Evolutionary conservation across 345 rosid genomes (phyloP), one percentile per base, ranked within the genome.

Genomic region (Syzygium jambos): DNA sequence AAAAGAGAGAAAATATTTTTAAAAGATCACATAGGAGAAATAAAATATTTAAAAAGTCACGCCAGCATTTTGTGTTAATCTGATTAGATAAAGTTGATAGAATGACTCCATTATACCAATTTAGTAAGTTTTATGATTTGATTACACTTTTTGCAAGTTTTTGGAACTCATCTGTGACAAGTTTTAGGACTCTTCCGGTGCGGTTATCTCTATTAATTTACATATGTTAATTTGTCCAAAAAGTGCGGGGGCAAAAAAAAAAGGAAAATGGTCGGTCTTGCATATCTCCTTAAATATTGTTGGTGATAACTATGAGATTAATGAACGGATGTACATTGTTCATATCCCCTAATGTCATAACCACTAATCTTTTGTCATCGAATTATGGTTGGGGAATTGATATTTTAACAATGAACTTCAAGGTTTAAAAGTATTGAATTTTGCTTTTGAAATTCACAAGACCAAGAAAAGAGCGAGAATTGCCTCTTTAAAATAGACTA

Each of bases 21-120:
- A n/a, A n/a, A n/a, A n/a, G n/a, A n/a, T 43, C 7, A 43, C 46
- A 1, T 1, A 5, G 46, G 46, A 43, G 46, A 43, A 43, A 43
- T 1, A 43, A 43, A 43, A 43, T 43, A 43, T 43, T 52, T 52
- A 14, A 14, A 52, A 14, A 52, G 1, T 11, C 11, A 5, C 7
- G 46, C 4, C 0, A 0, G 0, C 3, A n/a, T 61, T n/a, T 1
- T 14, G 0, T 0, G 0, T 61, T n/a, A n/a, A 2, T 61, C 73
- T n/a, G n/a, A 61, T 61, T n/a, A 8, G 3, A 61, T 4, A 5
- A 6, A 61, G 2, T 30, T n/a, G 6, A 13, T 19, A 61, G 13
- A 61, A 6, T 3, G 9, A 61, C 7, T 61, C 2, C 0, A 61
- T n/a, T 6, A 1, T 61, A 61, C 15, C 9, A n/a, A 59, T 25